phyloP scores from a whole-genome alignment of 495 filamentous ascomycete species.

The Saxispiralis lemnorum region DNA sequence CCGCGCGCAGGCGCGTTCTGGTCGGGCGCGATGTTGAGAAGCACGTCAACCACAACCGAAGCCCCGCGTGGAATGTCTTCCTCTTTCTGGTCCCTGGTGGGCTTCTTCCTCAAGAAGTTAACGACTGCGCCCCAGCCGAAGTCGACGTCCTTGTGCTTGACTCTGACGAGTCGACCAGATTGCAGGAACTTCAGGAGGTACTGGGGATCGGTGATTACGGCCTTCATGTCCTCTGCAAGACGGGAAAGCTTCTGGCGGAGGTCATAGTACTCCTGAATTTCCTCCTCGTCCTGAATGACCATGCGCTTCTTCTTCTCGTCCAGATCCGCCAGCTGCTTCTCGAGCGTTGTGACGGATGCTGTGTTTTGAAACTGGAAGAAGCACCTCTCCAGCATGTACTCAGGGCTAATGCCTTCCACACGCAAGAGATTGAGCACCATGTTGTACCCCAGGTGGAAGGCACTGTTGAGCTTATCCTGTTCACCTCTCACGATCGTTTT shows the following conservation, averaged over 20 bases:
- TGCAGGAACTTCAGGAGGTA: slow-evolving; percentile 67
- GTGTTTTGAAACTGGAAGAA: slow-evolving; percentile 98
- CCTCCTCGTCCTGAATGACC: slow-evolving; percentile 65
- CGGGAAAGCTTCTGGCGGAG: slow-evolving; percentile 63
- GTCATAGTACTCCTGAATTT: slow-evolving; percentile 80
- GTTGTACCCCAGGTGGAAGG: slow-evolving; percentile 97
- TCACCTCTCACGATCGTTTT: slow-evolving; percentile 90
- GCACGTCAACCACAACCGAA: slow-evolving; percentile 61
- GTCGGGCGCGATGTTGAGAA: slow-evolving; percentile 48
- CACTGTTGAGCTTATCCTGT: slow-evolving; percentile 90
- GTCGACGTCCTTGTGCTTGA: slow-evolving; percentile 59
- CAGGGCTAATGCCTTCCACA: slow-evolving; percentile 88
- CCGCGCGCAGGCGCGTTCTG: slow-evolving; percentile 33
- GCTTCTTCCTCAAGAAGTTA: slow-evolving; percentile 44
- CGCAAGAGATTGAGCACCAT: slow-evolving; percentile 94
- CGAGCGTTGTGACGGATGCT: slow-evolving; percentile 60
- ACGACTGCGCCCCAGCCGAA: slow-evolving; percentile 89
- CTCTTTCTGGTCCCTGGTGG: slow-evolving; percentile 38
- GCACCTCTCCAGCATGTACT: slow-evolving; percentile 90
- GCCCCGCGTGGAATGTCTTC: slow-evolving; percentile 54
- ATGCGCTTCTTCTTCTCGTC: slow-evolving; percentile 54
- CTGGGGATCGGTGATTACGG: slow-evolving; percentile 76
- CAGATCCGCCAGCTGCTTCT: slow-evolving; percentile 57
- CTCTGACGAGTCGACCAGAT: slow-evolving; percentile 62
- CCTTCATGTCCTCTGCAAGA: slow-evolving; percentile 68